Evolutionary conservation across 2,329 filamentous ascomycete genomes (phyloP), one percentile per base, ranked within the genome.

Genomic region (Aspergillus hortae): DNA sequence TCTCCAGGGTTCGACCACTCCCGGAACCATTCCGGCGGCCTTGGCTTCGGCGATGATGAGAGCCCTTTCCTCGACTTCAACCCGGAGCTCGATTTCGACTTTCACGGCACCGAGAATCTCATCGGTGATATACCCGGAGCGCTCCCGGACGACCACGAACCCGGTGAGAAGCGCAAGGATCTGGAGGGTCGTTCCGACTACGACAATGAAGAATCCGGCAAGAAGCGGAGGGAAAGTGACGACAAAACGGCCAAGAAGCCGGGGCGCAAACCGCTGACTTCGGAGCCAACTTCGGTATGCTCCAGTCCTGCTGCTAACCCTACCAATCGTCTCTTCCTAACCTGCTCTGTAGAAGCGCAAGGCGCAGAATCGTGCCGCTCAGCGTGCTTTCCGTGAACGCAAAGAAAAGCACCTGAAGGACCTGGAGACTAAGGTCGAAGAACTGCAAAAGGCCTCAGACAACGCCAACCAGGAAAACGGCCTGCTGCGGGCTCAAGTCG

Each of bases 191-290:
- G 65, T 48, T 85, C 89, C 6, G 85, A 75, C 7, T 83, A 88
- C 11, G 85, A 75, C 6, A 76, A 85, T 1, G 87, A 88, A 5
- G 88, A 80, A n/a, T 77, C 76, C 25, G 80, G 80, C 42, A 84
- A 83, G 59, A 83, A 84, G 53, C 83, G 90, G 58, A 84, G 89
- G 54, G 91, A 95, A 72, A 84, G 87, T 53, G 86, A 90, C 51
- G 90, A 92, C 42, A 96, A 94, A 74, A 80, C 86, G 41, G 84
- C 90, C 21, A 97, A 97, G 83, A 99, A 97, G 76, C 92, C 94
- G 4, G 94, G 94, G 46, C 85, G 94, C 57, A 99, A 99, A 79
- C 94, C 92, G 17, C 79, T 97, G 64, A 97, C 90, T 44, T 95
- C 90, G 19, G 94, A 97, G 72, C 94, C 94, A 21, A 97, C 89